Conservation (phyloP, 768 basidiomycete genomes). For the Cubamyces sp. region DNA sequence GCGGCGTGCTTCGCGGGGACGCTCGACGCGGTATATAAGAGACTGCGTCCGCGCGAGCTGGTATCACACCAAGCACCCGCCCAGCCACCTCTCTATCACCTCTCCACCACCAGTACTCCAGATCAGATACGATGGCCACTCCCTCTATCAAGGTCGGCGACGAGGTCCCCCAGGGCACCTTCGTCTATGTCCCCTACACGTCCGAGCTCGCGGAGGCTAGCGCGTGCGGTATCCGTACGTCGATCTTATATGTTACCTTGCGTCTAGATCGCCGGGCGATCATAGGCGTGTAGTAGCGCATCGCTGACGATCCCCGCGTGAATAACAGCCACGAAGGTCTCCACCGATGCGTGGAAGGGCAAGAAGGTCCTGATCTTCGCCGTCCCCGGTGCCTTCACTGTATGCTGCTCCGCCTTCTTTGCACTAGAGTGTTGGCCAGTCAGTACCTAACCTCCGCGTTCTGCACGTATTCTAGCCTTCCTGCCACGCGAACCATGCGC, state of each 20-base stretch:
- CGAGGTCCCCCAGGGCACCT: conserved; percentile 49
- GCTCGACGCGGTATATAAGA: conserved; percentile 12
- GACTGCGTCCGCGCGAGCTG: conserved; percentile 1
- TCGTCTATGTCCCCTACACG: conserved; percentile 59
- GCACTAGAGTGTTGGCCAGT: too few species aligned
- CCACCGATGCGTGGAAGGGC: conserved; percentile 69
- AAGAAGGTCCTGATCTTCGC: conserved; percentile 81
- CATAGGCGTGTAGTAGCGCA: neutral
- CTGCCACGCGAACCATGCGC: conserved; percentile 47
- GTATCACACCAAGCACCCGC: conserved; percentile 6
- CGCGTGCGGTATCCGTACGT: conserved; percentile 68
- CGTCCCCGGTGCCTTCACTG: conserved; percentile 83
- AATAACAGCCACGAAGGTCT: conserved; percentile 51
- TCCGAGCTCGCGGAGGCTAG: conserved; percentile 66
- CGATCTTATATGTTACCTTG: conserved; percentile 9
- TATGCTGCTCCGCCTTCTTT: conserved; percentile 36
- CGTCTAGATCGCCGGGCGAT: conserved; percentile 6
- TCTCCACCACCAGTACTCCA: neutral
- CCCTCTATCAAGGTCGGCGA: conserved; percentile 54
- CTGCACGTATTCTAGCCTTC: conserved; percentile 25
- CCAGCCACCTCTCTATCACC: neutral
- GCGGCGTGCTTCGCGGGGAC: conserved; percentile 1
- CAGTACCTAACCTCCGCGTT: too few species aligned
- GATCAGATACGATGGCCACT: neutral
- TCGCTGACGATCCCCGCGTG: neutral